Conservation (phyloP, 192 early-diverging fungal species). For the Mycoemilia scoparia region DNA sequence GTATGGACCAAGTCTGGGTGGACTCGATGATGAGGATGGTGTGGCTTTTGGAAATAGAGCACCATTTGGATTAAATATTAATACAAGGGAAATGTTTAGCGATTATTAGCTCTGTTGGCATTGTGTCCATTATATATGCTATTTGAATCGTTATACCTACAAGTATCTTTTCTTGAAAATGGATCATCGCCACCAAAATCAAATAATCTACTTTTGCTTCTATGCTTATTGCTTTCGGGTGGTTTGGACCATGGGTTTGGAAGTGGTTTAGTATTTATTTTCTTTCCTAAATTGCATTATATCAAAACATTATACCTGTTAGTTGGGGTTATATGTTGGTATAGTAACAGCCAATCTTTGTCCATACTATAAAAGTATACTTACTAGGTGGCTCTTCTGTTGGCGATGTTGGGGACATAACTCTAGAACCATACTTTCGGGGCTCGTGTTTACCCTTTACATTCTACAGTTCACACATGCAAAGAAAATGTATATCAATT, state of each 20-base stretch:
- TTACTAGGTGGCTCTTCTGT: slow-evolving; percentile 22
- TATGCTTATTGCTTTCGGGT: background rate
- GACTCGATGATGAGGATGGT: too few relatives aligned
- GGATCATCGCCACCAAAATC: background rate
- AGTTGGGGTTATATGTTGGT: background rate
- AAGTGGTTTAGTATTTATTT: slow-evolving; percentile 22
- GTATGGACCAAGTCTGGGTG: too few relatives aligned
- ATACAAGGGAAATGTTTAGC: background rate
- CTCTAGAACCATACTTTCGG: slow-evolving; percentile 8
- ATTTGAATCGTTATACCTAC: background rate
- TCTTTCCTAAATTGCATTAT: too few relatives aligned
- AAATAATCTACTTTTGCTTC: background rate
- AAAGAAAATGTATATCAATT: too few relatives aligned
- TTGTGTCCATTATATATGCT: background rate
- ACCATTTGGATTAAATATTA: slow-evolving; percentile 1
- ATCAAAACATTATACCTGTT: too few relatives aligned
- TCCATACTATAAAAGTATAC: slow-evolving; percentile 17
- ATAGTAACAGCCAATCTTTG: slow-evolving; percentile 7
- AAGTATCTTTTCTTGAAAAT: background rate
- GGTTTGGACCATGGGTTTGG: slow-evolving; percentile 25
- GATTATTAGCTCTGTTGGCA: slow-evolving; percentile 1
- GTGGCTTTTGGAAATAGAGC: too few relatives aligned
- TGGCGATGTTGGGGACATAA: slow-evolving; percentile 6
- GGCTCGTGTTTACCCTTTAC: too few relatives aligned
- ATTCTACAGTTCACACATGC: too few relatives aligned